These are phyloP conservation scores for Plasmodium coatneyi DNA, from an alignment of 169 alveolate species.

Conservation along the genomic window DNA sequence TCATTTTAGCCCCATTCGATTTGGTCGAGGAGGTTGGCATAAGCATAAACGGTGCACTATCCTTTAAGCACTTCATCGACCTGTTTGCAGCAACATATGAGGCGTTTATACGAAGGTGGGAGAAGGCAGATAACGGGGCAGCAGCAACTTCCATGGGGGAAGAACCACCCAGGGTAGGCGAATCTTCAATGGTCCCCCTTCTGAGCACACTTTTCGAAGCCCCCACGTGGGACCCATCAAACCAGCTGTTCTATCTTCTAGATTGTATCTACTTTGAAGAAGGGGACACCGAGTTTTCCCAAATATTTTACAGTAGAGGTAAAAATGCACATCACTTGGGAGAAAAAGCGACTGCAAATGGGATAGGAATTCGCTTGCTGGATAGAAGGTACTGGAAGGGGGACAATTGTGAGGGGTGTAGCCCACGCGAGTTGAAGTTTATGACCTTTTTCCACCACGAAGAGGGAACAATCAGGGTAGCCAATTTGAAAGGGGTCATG, in stretches of 20 bases:
- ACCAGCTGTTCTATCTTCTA: neutral
- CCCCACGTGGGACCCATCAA: neutral
- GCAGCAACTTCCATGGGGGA: neutral
- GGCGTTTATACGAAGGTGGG: conserved; percentile 30
- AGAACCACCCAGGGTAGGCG: neutral
- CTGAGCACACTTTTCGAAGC: neutral
- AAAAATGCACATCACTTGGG: neutral
- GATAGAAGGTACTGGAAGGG: neutral
- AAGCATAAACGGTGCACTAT: neutral
- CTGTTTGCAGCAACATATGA: conserved; percentile 14
- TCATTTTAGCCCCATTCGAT: conserved; percentile 11
- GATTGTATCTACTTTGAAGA: neutral
- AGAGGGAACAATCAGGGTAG: neutral
- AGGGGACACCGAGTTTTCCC: neutral
- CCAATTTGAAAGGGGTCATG: neutral
- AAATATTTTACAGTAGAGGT: neutral
- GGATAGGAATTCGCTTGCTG: neutral
- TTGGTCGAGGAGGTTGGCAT: neutral
- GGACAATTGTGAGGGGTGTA: neutral
- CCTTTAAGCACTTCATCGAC: conserved; percentile 10
- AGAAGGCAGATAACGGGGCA: neutral
- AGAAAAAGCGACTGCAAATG: neutral
- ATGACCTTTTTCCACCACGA: neutral
- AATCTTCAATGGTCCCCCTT: neutral
- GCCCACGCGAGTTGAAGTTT: neutral